Base-by-base conservation (phyloP, 768 basidiomycete genomes). In the Mycena amicta region DNA sequence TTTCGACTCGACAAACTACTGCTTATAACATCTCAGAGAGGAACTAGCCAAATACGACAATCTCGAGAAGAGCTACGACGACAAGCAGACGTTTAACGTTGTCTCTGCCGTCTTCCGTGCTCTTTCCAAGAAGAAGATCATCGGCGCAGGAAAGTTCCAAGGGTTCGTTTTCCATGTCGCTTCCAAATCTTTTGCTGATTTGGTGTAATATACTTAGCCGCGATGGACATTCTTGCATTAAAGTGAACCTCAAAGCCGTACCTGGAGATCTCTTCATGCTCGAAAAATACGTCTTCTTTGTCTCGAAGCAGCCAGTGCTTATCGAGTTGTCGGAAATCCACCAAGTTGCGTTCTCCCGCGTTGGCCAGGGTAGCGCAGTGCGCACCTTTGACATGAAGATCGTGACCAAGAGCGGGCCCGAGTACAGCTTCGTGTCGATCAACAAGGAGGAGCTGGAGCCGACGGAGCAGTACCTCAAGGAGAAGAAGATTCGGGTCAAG, bases 191-290 rank as follows among this genome's bases (percentile, higher is more conserved):
- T n/a, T n/a, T n/a, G n/a, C n/a, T n/a, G n/a, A n/a, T n/a, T n/a
- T n/a, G n/a, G n/a, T n/a, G n/a, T n/a, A 18, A 37, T 37, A 8
- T 18, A 37, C 33, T 8, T 30, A 96, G 94, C 65, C 92, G 90
- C 28, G 88, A 90, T 65, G 93, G 94, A 3, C 89, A 94, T 63
- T 89, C 92, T 16, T 93, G 93, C n/a, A 89, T 99, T 76, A 98
- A 98, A 76, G 94, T 93, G 66, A 97, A 98, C 72, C 81, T 98
- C 65, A 98, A 98, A 75, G 97, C 97, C 43, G 83, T 91, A 3
- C 94, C 96, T 73, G 97, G 97, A 59, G 95, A 98, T 71, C 85
- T 99, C 29, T 98, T 97, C 83, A 85, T 98, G 80, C 88, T 99
- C 62, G 97, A 98, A 68, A 98, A 98, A 83, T 93, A 90, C 72